Base-by-base conservation (phyloP, 2,329 filamentous ascomycete species). In the Botryotinia globosa region DNA sequence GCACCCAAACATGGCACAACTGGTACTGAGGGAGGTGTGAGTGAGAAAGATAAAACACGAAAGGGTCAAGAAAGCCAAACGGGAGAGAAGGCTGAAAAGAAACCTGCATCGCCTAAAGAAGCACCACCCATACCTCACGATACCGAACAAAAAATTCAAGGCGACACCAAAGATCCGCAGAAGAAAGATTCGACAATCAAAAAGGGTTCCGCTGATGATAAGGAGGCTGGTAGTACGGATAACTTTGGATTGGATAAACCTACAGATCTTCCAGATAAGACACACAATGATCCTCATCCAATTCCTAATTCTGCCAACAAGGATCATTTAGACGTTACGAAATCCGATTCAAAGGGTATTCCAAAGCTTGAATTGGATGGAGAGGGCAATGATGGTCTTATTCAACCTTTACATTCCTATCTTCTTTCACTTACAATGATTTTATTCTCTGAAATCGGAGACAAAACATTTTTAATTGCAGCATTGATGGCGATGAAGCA, bases 401-500 rank as follows among this genome's bases (percentile, higher is more conserved):
- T 94, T 74, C 91, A 90, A 75, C 93, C 93, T 29, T 85, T 91
- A 79, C 95, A 99, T 82, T 98, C 96, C 6, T 97, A 96, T 79
- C 80, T 97, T 20, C 90, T 98, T 45, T 97, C 96, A 25, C 90
- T 98, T 74, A 95, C 94, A 73, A 99, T 98, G 96, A 99, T 99
- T 79, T 85, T 98, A 75, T 92, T 98, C 78, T 98, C 95, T 64
- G 96, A 99, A 82, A 90, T 99, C 78, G 96, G 96, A 75, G 96
- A 99, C 88, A 99, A 99, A 85, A 99, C 96, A 0, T 99, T 99
- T 85, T 87, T 99, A 61, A 94, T 99, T 34, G 96, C 96, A 10
- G 95, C 94, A 12, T 88, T 99, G 29, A 99, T 99, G 96, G 96
- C 96, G 20, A 99, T 99, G 96, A 96, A 97, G 81, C 95, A 99